Conservation (phyloP, 495 filamentous ascomycete species). For the Physcia stellaris region DNA sequence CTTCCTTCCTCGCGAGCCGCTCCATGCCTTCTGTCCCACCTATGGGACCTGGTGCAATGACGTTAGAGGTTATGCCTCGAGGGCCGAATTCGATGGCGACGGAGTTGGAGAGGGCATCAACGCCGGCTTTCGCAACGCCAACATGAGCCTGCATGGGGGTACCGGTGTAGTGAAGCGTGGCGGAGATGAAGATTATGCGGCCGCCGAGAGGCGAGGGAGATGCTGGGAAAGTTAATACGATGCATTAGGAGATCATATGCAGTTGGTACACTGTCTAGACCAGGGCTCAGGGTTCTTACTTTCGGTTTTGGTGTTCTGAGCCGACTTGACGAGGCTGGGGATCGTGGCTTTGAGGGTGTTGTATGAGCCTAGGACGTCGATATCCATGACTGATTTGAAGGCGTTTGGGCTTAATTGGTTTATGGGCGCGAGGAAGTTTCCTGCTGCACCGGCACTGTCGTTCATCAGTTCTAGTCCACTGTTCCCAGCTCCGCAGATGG, state of each 20-base stretch:
- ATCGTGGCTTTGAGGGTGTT: slow-evolving; percentile 90
- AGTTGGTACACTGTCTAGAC: too few species aligned
- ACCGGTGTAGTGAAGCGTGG: slow-evolving; percentile 79
- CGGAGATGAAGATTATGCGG: slow-evolving; percentile 75
- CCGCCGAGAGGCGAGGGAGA: slow-evolving; percentile 50
- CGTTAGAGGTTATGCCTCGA: slow-evolving; percentile 75
- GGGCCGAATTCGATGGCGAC: slow-evolving; percentile 81
- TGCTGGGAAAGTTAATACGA: slow-evolving; percentile 11
- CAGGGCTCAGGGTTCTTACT: slow-evolving; percentile 31
- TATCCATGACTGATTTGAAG: slow-evolving; percentile 93
- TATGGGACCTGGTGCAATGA: slow-evolving; percentile 74
- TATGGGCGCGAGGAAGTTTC: slow-evolving; percentile 90
- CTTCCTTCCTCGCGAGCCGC: slow-evolving; percentile 35
- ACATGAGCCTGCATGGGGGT: slow-evolving; percentile 78
- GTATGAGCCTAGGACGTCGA: slow-evolving; percentile 85
- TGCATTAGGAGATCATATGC: too few species aligned
- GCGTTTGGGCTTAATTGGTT: slow-evolving; percentile 69
- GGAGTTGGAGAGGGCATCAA: slow-evolving; percentile 66
- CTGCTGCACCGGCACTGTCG: slow-evolving; percentile 83
- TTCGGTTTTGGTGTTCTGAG: slow-evolving; percentile 41
- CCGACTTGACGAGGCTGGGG: slow-evolving; percentile 63
- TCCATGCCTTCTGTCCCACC: slow-evolving; percentile 48
- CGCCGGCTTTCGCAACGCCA: slow-evolving; percentile 75
- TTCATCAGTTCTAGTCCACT: too few species aligned
- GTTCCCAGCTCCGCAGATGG: neutral